Evolutionary conservation across 495 filamentous ascomycete species (phyloP).

Genomic region (Wilcoxina mikolae): DNA sequence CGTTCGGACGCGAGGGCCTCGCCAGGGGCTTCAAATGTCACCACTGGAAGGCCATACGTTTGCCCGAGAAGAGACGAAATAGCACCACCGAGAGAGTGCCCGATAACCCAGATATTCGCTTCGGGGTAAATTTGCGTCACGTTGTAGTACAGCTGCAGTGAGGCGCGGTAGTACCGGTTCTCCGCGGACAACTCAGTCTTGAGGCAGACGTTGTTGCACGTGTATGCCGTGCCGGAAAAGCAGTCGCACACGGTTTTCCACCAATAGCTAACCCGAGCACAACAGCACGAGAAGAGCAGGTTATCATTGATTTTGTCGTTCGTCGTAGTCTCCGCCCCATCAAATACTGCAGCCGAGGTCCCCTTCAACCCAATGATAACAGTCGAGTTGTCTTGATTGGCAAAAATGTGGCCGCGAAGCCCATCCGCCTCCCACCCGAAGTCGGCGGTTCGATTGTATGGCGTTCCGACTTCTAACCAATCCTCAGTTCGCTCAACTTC

Average conservation of each 20-base stretch:
- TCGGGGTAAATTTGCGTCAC: conserved; percentile 78
- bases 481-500: conserved; percentile 51
- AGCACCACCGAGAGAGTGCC: conserved; percentile 82
- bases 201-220: conserved; percentile 83
- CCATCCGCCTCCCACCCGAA: conserved; percentile 91
- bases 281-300: conserved; percentile 94
- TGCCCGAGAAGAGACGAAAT: conserved; percentile 72
- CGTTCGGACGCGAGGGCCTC: conserved; percentile 77
- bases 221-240: conserved; percentile 56
- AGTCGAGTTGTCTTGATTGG: conserved; percentile 68
- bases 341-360: conserved; percentile 78
- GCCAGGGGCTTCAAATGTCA: conserved; percentile 81
- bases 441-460: conserved; percentile 62
- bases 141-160: conserved; percentile 76
- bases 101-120: conserved; percentile 72
- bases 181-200: conserved; percentile 57
- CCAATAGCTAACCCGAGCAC: conserved; percentile 75
- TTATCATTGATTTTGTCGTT: conserved; percentile 98
- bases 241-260: conserved; percentile 90
- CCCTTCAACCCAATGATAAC: conserved; percentile 87
- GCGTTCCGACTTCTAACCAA: conserved; percentile 67
- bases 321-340: conserved; percentile 85
- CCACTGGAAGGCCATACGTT: conserved; percentile 72
- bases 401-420: conserved; percentile 81
- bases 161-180: conserved; percentile 79